Evolutionary conservation across 2,329 filamentous ascomycete genomes (phyloP), one percentile per base, ranked within the genome.

Genomic region (Botrytis porri): DNA sequence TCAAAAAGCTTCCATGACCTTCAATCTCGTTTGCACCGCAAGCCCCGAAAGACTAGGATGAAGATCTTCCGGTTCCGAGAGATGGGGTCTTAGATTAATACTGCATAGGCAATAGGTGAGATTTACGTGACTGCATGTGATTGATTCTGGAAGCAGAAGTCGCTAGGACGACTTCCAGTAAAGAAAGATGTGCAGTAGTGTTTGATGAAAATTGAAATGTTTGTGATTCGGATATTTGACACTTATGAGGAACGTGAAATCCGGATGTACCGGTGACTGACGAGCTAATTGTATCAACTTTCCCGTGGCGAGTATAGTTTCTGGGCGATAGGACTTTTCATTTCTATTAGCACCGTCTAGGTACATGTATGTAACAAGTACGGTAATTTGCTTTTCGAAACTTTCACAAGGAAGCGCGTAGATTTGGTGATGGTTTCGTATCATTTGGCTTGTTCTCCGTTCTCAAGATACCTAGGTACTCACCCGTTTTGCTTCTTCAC

Each of bases 51-150:
- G 25, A 41, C 48, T 32, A 69, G 65, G 48, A 32, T 57, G 48
- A 57, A 69, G 65, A 69, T 69, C 65, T 69, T 57, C 65, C 65
- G 48, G 37, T 57, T 41, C 65, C 48, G 65, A 57, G 65, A 69
- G 48, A 67, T 41, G 65, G 48, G 64, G 25, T 66, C 45, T 66
- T 54, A 54, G 41, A 54, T 54, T 54, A 54, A 22, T 43, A 43
- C 61, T 39, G 61, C 60, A 43, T 43, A 12, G 39, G 62, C 5
- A 39, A 14, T 9, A 20, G 60, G 25, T 62, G 51, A 57, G 9
- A 57, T 57, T 57, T 41, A 45, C 41, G 63, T 65, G 64, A 51
- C 64, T 39, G 64, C 32, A 35, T 54, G 35, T 67, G 64, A 67
- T 67, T 51, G 51, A 37, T 29, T 39, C 32, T n/a, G 14, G 22